phyloP scores from a whole-genome alignment of 1,139 yeast species.

The Sugiyamaella neomexicana region DNA sequence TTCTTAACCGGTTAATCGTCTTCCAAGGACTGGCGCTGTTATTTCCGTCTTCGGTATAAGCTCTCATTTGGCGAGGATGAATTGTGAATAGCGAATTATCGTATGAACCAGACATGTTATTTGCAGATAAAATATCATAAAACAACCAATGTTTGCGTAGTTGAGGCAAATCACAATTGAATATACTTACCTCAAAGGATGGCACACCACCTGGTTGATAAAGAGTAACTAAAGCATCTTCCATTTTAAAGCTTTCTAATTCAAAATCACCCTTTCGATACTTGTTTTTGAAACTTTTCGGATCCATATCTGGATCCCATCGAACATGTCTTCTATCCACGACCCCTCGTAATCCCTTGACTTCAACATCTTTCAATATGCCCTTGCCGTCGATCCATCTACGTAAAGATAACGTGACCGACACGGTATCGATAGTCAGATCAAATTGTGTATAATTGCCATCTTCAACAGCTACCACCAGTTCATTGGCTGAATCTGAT shows the following conservation, averaged over 20 bases:
- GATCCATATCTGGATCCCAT: constrained; percentile 83
- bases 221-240: constrained; percentile 79
- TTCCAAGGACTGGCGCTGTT: constrained; percentile 47
- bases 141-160: constrained; percentile 91
- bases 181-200: constrained; percentile 82
- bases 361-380: constrained; percentile 74
- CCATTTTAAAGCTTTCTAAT: constrained; percentile 75
- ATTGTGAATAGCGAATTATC: constrained; percentile 91
- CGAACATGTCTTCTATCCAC: constrained; percentile 84
- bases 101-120: constrained; percentile 83
- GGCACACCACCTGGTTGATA: constrained; percentile 74
- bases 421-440: constrained; percentile 80
- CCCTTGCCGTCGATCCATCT: constrained; percentile 94
- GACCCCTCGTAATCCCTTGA: constrained; percentile 85
- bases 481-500: constrained; percentile 21
- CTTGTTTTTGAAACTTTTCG: constrained; percentile 72
- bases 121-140: constrained; percentile 82
- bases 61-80: constrained; percentile 62
- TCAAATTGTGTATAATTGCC: constrained; percentile 97
- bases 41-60: constrained; percentile 34
- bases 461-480: constrained; percentile 56
- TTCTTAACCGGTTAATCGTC: constrained; percentile 73
- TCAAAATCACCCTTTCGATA: constrained; percentile 91
- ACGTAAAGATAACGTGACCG: constrained; percentile 72
- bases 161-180: constrained; percentile 75